phyloP scores from a whole-genome alignment of 352 stramenopile genomes.

The Pythium apleroticum region DNA sequence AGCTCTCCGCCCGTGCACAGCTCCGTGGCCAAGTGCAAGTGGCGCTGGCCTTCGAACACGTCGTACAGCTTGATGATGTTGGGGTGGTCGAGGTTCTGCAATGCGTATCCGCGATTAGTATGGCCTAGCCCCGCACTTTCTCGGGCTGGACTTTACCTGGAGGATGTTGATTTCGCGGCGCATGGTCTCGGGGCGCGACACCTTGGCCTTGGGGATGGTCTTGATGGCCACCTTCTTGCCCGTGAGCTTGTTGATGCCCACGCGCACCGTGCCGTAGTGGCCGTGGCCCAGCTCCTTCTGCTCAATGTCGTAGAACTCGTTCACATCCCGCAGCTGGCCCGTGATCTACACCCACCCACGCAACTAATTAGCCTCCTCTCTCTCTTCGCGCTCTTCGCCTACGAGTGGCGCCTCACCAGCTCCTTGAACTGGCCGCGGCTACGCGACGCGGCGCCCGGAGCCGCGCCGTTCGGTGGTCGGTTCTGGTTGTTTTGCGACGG shows the following conservation, averaged over 20 bases:
- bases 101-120: not conserved
- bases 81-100: conserved; percentile 89
- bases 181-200: conserved; percentile 95
- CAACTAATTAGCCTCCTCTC: not conserved
- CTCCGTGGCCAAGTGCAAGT: conserved; percentile 97
- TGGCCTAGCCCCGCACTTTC: not conserved
- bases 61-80: conserved; percentile 99
- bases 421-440: conserved; percentile 65
- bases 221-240: conserved; percentile 98
- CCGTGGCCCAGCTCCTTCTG: conserved; percentile 88
- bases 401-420: conserved; percentile 37
- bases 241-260: conserved; percentile 92
- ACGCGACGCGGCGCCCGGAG: conserved; percentile 38
- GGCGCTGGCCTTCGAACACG: conserved; percentile 96
- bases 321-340: conserved; percentile 78
- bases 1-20: conserved; percentile 97
- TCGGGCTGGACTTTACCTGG: conserved; percentile 36
- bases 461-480: conserved; percentile 6
- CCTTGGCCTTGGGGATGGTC: conserved; percentile 97
- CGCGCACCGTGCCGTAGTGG: conserved; percentile 97
- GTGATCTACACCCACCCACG: conserved; percentile 57
- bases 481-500: conserved; percentile 14
- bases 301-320: conserved; percentile 86
- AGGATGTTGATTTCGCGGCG: conserved; percentile 92
- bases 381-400: not conserved